Evolutionary conservation across 2,329 filamentous ascomycete species (phyloP).

Genomic region (Thermoascus crustaceus): DNA sequence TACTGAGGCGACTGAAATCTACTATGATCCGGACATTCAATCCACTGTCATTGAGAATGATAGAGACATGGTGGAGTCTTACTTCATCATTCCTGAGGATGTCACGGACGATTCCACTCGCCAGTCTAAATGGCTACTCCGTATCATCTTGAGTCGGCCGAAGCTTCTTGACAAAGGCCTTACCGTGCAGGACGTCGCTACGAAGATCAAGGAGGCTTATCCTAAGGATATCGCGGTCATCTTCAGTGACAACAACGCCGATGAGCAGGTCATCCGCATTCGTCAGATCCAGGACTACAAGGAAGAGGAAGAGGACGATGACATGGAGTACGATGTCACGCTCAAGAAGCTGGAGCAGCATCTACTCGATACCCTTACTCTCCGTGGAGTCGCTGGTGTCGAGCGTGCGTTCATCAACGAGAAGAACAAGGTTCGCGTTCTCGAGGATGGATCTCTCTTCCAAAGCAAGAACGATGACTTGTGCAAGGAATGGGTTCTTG

Average conservation of each 20-base stretch:
- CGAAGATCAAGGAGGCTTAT: slow-evolving; percentile 83
- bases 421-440: slow-evolving; percentile 59
- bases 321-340: slow-evolving; percentile 80
- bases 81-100: slow-evolving; percentile 89
- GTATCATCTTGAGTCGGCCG: slow-evolving; percentile 85
- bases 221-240: slow-evolving; percentile 79
- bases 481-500: slow-evolving; percentile 91
- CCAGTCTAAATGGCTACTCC: slow-evolving; percentile 91
- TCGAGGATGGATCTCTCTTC: slow-evolving; percentile 62
- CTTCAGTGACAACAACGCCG: slow-evolving; percentile 96
- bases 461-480: slow-evolving; percentile 63
- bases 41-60: slow-evolving; percentile 81
- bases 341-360: slow-evolving; percentile 87
- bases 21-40: slow-evolving; percentile 89
- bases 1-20: slow-evolving; percentile 87
- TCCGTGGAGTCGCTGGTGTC: slow-evolving; percentile 83
- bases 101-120: slow-evolving; percentile 52
- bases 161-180: slow-evolving; percentile 89
- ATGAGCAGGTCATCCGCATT: slow-evolving; percentile 88
- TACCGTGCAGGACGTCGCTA: slow-evolving; percentile 81
- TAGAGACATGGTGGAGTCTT: slow-evolving; percentile 89
- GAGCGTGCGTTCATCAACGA: slow-evolving; percentile 90
- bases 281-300: slow-evolving; percentile 65
- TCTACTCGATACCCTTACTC: slow-evolving; percentile 79
- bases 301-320: slow-evolving; percentile 64